Evolutionary conservation across 768 basidiomycete species (phyloP).

Genomic region (Mycena filopes): DNA sequence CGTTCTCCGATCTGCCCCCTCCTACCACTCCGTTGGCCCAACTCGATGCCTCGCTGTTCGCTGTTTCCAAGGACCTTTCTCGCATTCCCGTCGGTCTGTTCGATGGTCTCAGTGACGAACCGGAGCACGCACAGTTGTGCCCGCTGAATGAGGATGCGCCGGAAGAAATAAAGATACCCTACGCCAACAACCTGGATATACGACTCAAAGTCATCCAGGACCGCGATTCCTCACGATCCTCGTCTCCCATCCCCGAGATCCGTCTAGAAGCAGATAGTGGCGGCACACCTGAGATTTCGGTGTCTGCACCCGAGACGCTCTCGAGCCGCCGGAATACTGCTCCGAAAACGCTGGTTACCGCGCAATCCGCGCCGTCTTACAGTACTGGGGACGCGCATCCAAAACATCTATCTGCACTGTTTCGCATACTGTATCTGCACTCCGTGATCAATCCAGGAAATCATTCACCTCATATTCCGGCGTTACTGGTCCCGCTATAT

Average conservation of each 20-base stretch:
- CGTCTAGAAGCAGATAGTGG: conserved; percentile 44
- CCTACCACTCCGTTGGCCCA: conserved; percentile 51
- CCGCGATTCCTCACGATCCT: conserved; percentile 36
- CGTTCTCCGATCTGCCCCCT: conserved; percentile 56
- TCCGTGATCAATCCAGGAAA: conserved; percentile 77
- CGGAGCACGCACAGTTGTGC: conserved; percentile 54
- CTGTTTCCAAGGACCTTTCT: conserved; percentile 65
- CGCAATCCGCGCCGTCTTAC: conserved; percentile 50
- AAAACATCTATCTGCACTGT: conserved; percentile 69
- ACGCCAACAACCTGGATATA: conserved; percentile 62
- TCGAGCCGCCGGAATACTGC: conserved; percentile 35
- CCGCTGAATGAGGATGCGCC: conserved; percentile 63
- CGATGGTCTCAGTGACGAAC: conserved; percentile 60
- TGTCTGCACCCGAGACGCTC: conserved; percentile 48
- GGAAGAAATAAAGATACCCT: conserved; percentile 58
- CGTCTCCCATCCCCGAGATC: conserved; percentile 50
- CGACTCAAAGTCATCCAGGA: conserved; percentile 60
- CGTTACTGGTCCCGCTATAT: conserved; percentile 77
- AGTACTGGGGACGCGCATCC: conserved; percentile 61
- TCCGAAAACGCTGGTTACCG: conserved; percentile 56
- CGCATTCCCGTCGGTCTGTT: conserved; percentile 64
- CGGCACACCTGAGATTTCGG: conserved; percentile 50
- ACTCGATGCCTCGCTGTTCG: conserved; percentile 60
- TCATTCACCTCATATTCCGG: conserved; percentile 73
- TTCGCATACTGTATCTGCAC: conserved; percentile 80